A percentile compares a stretch with the other conserved stretches of the same genome.
Conservation (phyloP, 192 early-diverging fungal genomes). For the Dissophora globulifera region DNA sequence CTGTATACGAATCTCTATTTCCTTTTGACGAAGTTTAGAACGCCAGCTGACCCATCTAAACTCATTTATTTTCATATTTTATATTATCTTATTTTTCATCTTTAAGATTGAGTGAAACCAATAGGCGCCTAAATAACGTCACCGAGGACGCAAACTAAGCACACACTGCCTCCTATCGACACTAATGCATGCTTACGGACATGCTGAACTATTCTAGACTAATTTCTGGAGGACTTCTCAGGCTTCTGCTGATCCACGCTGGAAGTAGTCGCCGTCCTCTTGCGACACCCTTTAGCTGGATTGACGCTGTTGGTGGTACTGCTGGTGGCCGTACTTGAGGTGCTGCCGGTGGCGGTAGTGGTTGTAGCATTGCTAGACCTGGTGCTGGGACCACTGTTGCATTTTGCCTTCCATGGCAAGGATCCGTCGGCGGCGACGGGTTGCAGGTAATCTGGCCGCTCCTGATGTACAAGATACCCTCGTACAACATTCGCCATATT, state of each 20-base stretch:
- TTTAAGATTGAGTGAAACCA: no score
- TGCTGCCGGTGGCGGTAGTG: neutral
- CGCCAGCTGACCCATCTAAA: no score
- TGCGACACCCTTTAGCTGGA: no score
- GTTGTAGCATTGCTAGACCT: neutral
- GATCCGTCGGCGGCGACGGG: neutral
- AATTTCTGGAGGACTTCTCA: no score
- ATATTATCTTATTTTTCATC: no score
- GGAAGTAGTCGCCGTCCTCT: no score
- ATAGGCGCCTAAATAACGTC: conserved; percentile 1
- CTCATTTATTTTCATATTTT: no score
- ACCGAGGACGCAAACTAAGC: neutral
- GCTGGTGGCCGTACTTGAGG: neutral
- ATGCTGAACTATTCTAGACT: neutral
- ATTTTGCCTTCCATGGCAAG: neutral
- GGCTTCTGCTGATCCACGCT: no score
- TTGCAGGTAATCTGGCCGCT: neutral
- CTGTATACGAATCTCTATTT: no score
- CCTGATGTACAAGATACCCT: neutral
- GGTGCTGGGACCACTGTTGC: neutral
- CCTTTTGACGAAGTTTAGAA: no score
- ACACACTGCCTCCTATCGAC: neutral
- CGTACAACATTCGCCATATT: neutral
- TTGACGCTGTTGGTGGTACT: neutral
- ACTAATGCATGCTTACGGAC: neutral